Evolutionary conservation across 225 moss, liverwort and hornwort species (phyloP).

Genomic region (Marchantia polymorpha): DNA sequence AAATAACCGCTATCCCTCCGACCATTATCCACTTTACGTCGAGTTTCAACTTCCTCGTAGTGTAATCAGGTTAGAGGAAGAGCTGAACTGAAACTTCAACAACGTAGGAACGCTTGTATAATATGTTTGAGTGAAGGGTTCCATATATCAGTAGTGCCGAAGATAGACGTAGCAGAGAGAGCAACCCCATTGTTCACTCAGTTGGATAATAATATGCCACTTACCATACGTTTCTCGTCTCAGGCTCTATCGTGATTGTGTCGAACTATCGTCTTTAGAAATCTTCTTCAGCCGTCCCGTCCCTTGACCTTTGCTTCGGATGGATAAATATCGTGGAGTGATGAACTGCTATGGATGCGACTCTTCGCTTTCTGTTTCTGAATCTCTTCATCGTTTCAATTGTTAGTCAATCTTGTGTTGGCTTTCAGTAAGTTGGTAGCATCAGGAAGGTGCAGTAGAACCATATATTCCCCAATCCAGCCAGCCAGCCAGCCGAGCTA

Average conservation of each 20-base stretch:
- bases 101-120: neutral
- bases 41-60: slow-evolving; percentile 51
- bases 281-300: neutral
- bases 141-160: neutral
- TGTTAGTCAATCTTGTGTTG: neutral
- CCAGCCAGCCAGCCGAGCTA: no score
- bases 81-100: slow-evolving; percentile 28
- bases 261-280: neutral
- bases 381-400: neutral
- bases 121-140: neutral
- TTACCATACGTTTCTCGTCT: neutral
- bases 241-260: neutral
- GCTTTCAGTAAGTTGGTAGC: neutral
- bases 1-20: slow-evolving; percentile 50
- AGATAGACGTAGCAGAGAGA: neutral
- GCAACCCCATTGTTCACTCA: neutral
- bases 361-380: neutral
- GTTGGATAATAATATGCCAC: neutral
- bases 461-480: no score
- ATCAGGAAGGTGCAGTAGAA: neutral
- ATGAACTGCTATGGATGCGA: neutral
- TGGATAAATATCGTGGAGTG: neutral
- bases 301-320: neutral
- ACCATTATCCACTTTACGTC: slow-evolving; percentile 51
- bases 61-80: slow-evolving; percentile 37